These are phyloP conservation scores for Kuraishia ogatae DNA, from an alignment of 805 yeast species.

Conservation along the genomic window DNA sequence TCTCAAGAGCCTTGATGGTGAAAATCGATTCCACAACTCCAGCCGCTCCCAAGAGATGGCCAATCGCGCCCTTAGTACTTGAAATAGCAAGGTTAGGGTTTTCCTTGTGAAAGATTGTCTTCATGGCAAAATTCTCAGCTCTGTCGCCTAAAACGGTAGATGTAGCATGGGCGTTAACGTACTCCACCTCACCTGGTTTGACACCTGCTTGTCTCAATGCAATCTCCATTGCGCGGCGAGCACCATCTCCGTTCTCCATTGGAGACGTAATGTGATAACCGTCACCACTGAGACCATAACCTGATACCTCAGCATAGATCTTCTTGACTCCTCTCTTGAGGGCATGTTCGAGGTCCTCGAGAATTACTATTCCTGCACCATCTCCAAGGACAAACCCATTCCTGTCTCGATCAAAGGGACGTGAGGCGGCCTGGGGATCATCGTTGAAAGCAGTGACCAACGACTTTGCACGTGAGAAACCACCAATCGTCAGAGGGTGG, in stretches of 20 bases:
- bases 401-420: constrained; percentile 79
- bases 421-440: constrained; percentile 54
- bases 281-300: constrained; percentile 90
- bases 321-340: constrained; percentile 39
- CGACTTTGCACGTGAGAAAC: constrained; percentile 85
- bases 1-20: constrained; percentile 56
- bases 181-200: constrained; percentile 45
- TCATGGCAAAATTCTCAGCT: constrained; percentile 77
- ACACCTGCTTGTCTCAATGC: constrained; percentile 52
- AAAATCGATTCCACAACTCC: constrained; percentile 90
- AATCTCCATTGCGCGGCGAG: constrained; percentile 69
- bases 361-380: constrained; percentile 76
- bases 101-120: constrained; percentile 34
- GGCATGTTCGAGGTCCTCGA: constrained; percentile 79
- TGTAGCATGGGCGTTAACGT: constrained; percentile 95
- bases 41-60: constrained; percentile 93
- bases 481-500: constrained; percentile 82
- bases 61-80: constrained; percentile 87
- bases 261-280: constrained; percentile 94
- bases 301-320: constrained; percentile 74
- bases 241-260: constrained; percentile 73
- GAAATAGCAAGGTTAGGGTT: constrained; percentile 44
- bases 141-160: constrained; percentile 84
- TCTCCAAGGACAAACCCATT: constrained; percentile 91
- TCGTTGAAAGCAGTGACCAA: constrained; percentile 58